Evolutionary conservation across 768 basidiomycete species (phyloP).

Genomic region (Mycena polygramma): DNA sequence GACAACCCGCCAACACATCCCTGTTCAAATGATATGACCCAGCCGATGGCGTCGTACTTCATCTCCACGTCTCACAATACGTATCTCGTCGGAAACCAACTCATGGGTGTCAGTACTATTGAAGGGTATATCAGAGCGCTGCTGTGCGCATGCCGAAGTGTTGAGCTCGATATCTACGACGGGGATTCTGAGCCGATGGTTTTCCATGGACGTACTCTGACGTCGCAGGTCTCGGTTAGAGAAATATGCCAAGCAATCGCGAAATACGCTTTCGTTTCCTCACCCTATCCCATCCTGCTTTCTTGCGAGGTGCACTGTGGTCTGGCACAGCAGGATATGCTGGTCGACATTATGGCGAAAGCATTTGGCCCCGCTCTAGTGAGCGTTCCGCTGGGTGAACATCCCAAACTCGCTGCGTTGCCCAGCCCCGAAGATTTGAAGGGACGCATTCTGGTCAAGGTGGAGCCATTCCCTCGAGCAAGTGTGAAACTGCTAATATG

Average conservation of each 20-base stretch:
- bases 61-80: slow-evolving; percentile 95
- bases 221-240: slow-evolving; percentile 84
- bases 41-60: slow-evolving; percentile 78
- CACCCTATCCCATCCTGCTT: slow-evolving; percentile 95
- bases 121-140: slow-evolving; percentile 92
- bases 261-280: slow-evolving; percentile 94
- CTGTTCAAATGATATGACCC: slow-evolving; percentile 72
- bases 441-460: slow-evolving; percentile 87
- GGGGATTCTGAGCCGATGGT: slow-evolving; percentile 88
- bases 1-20: slow-evolving; percentile 59
- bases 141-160: slow-evolving; percentile 91
- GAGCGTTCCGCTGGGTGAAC: slow-evolving; percentile 56
- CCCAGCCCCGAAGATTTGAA: slow-evolving; percentile 91
- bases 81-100: slow-evolving; percentile 88
- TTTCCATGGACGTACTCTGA: slow-evolving; percentile 93
- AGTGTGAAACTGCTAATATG: not conserved
- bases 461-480: slow-evolving; percentile 48
- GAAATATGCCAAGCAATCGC: slow-evolving; percentile 89
- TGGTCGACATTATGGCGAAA: slow-evolving; percentile 60
- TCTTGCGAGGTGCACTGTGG: slow-evolving; percentile 95
- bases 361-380: slow-evolving; percentile 61
- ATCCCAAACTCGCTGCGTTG: slow-evolving; percentile 62
- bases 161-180: slow-evolving; percentile 88
- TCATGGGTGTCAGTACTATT: slow-evolving; percentile 89
- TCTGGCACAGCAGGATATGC: slow-evolving; percentile 64